Base-by-base conservation (phyloP, 164 flowering plant genomes). In the Stephania japonica region DNA sequence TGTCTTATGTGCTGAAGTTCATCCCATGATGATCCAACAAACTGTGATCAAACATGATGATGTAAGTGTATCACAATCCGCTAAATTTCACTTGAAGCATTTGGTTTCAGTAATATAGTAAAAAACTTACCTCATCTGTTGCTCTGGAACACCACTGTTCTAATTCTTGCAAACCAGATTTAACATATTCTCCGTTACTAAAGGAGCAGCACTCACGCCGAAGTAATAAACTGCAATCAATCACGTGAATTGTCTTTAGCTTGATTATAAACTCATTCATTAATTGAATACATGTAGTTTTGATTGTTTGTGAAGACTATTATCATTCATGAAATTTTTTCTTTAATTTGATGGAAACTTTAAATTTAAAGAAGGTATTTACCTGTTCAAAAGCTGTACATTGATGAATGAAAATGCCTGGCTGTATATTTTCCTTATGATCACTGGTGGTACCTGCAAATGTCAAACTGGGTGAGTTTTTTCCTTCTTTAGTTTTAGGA, bases 201-300 rank as follows among this genome's bases (percentile, higher is more conserved):
- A 91, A 91, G 59, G 97, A 89, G 81, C 97, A 91, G 79, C 97
- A 91, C 72, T 91, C 97, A 43, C 97, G 92, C 0, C 97, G 91
- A 38, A 91, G 91, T 76, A 91, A 73, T 79, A 91, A 80, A 78
- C 97, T 91, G 81, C 69, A 5, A 72, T 16, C 61, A 59, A 42
- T 59, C 69, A 72, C 42, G 12, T 42, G 25, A 72, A 19, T 4
- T 16, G 50, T 49, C 3, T 66, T 49, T 65, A 53, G 18, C 8
- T 68, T 47, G 21, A 13, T 43, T 43, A 24, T 21, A 42, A 7
- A 43, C 32, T 14, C 4, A 0, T n/a, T 70, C 26, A 59, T 38
- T 26, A 42, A 64, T 53, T 7, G 24, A 42, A 26, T 8, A 12
- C 4, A 47, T 21, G 25, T 7, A 65, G 18, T 24, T 23, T 16